phyloP scores from a whole-genome alignment of 148 eudicot species.

The Spergularia marina region DNA sequence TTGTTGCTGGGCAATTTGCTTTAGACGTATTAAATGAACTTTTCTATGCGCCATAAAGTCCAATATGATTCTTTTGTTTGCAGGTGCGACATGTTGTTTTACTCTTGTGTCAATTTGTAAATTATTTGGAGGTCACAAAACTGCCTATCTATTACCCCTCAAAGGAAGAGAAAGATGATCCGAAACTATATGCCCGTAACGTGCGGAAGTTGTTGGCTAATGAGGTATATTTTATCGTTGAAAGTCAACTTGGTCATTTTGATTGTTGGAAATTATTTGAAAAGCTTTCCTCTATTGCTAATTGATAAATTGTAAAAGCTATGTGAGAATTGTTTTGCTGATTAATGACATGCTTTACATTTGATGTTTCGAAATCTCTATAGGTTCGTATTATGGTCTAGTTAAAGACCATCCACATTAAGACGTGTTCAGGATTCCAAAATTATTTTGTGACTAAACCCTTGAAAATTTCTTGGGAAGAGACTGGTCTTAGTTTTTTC shows the following conservation, averaged over 20 bases:
- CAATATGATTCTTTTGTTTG: conserved; percentile 24
- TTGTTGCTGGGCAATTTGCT: no score
- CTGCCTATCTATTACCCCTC: conserved; percentile 87
- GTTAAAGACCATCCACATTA: no score
- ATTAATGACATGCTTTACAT: neutral
- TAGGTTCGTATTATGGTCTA: neutral
- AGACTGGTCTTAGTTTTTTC: no score
- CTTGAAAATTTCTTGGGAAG: no score
- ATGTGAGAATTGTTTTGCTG: neutral
- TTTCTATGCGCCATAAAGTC: no score
- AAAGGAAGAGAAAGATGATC: conserved; percentile 84
- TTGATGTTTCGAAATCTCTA: neutral
- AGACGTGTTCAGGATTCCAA: neutral
- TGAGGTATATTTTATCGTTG: conserved; percentile 55
- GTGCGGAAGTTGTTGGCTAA: conserved; percentile 78
- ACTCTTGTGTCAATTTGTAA: conserved; percentile 88
- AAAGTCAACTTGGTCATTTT: neutral
- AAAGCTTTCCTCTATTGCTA: neutral
- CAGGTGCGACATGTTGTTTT: conserved; percentile 85
- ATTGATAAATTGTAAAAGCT: neutral
- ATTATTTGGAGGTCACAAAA: conserved; percentile 65
- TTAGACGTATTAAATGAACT: no score
- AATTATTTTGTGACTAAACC: neutral
- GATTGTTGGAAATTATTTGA: neutral
- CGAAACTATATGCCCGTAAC: conserved; percentile 83